These are phyloP conservation scores for Sodiomyces alkalinus DNA, from an alignment of 2,329 filamentous ascomycete genomes.

Conservation along the genomic window DNA sequence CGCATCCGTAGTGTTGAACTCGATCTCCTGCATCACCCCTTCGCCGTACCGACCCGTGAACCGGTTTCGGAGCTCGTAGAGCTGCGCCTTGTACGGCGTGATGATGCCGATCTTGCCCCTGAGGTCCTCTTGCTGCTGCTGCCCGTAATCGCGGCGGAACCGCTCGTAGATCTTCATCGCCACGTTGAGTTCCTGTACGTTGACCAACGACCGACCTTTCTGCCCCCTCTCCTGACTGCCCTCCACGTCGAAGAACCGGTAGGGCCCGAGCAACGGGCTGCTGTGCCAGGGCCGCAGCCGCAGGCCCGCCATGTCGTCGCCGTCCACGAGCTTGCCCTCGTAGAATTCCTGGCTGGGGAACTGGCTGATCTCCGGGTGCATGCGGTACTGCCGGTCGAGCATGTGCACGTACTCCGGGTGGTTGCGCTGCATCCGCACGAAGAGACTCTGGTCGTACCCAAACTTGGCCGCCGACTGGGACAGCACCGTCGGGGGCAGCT, in stretches of 20 bases:
- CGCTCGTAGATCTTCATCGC: slow-evolving; percentile 75
- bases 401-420: slow-evolving; percentile 79
- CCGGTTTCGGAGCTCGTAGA: slow-evolving; percentile 60
- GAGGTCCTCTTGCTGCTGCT: slow-evolving; percentile 48
- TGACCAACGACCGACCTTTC: slow-evolving; percentile 80
- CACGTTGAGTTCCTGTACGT: slow-evolving; percentile 72
- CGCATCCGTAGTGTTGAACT: slow-evolving; percentile 98
- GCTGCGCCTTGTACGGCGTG: slow-evolving; percentile 91
- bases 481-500: slow-evolving; percentile 87
- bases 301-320: slow-evolving; percentile 63
- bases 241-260: slow-evolving; percentile 92
- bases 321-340: slow-evolving; percentile 73
- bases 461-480: slow-evolving; percentile 85
- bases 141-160: slow-evolving; percentile 53
- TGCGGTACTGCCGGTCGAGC: slow-evolving; percentile 95
- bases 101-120: slow-evolving; percentile 87
- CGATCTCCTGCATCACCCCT: slow-evolving; percentile 60
- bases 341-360: slow-evolving; percentile 93
- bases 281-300: slow-evolving; percentile 75
- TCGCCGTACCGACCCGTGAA: slow-evolving; percentile 64
- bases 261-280: slow-evolving; percentile 69
- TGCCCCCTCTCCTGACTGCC: slow-evolving; percentile 72
- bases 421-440: slow-evolving; percentile 95
- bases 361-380: slow-evolving; percentile 90
- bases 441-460: slow-evolving; percentile 94